These are phyloP conservation scores for Phaeoacremonium minimum DNA, from an alignment of 2,329 filamentous ascomycete species.

Conservation along the genomic window DNA sequence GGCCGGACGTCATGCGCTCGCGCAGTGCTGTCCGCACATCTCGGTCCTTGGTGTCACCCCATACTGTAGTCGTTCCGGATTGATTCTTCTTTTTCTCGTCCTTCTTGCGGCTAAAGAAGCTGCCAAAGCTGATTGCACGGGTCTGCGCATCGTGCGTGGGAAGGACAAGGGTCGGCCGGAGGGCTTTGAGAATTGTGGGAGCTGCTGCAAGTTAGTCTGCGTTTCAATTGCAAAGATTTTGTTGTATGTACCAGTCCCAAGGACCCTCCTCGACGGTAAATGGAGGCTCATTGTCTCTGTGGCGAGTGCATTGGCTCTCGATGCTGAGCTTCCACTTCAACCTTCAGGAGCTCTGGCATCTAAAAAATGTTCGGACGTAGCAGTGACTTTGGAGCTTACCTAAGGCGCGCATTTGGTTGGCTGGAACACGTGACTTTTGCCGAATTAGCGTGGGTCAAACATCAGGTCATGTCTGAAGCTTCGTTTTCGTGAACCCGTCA, in stretches of 20 bases:
- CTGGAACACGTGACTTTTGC: conserved; percentile 1
- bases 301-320: conserved; percentile 13
- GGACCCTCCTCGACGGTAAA: conserved; percentile 58
- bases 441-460: conserved; percentile 7
- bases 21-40: conserved; percentile 37
- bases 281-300: conserved; percentile 57
- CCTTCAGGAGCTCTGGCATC: neutral
- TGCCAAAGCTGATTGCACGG: conserved; percentile 17
- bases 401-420: conserved; percentile 6
- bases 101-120: conserved; percentile 20
- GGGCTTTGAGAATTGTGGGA: conserved; percentile 10
- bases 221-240: conserved; percentile 3
- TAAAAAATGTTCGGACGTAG: no score
- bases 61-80: no score
- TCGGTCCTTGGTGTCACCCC: no score
- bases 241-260: conserved; percentile 48
- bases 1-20: conserved; percentile 36
- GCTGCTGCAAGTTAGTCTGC: conserved; percentile 4
- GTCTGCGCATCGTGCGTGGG: no score
- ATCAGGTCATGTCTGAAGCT: conserved; percentile 10
- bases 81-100: no score
- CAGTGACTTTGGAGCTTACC: conserved; percentile 3
- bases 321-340: conserved; percentile 3
- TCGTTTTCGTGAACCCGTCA: conserved; percentile 2
- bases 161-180: conserved; percentile 10